A percentile compares a stretch with the other conserved stretches of the same genome.
These are phyloP conservation scores for Spencermartinsiella europaea DNA, from an alignment of 805 yeast genomes.

Conservation along the genomic window DNA sequence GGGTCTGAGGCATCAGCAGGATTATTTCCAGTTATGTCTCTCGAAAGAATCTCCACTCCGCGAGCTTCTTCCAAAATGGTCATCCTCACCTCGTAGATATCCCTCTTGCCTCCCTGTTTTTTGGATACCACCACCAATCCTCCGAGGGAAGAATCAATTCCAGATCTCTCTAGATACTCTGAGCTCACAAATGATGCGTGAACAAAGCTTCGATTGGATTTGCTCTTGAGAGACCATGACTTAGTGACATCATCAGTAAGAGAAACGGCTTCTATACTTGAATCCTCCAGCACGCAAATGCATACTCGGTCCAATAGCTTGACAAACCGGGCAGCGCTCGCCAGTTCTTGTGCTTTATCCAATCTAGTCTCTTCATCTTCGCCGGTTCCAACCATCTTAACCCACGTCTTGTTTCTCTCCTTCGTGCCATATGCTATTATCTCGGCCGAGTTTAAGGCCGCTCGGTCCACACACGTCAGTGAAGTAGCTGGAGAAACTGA, in stretches of 20 bases:
- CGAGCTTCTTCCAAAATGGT: conserved; percentile 15
- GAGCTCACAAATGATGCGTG: conserved; percentile 9
- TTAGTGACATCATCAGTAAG: background rate
- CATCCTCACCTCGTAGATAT: conserved; percentile 17
- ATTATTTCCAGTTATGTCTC: conserved; percentile 9
- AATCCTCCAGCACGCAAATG: background rate
- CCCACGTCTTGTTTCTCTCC: conserved; percentile 27
- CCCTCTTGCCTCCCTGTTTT: conserved; percentile 16
- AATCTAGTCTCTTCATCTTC: background rate
- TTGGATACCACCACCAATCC: conserved; percentile 14
- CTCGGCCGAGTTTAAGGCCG: background rate
- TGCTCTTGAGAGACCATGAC: conserved; percentile 14
- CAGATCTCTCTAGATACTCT: conserved; percentile 1
- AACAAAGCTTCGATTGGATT: conserved; percentile 15
- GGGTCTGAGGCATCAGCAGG: conserved; percentile 7
- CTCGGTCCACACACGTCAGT: conserved; percentile 20
- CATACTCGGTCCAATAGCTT: background rate
- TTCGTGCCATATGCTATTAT: conserved; percentile 18
- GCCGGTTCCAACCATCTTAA: conserved; percentile 10
- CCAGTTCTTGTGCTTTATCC: conserved; percentile 8
- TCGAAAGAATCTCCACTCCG: conserved; percentile 9
- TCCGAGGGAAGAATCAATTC: conserved; percentile 10
- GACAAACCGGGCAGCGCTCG: conserved; percentile 1
- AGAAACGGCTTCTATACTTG: background rate
- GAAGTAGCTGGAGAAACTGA: conserved; percentile 30